Percentiles rank a stretch among this genome's conserved stretches.
These are phyloP conservation scores for Rhodotorula sp. DNA, from an alignment of 1,284 basidiomycete genomes.

Conservation along the genomic window DNA sequence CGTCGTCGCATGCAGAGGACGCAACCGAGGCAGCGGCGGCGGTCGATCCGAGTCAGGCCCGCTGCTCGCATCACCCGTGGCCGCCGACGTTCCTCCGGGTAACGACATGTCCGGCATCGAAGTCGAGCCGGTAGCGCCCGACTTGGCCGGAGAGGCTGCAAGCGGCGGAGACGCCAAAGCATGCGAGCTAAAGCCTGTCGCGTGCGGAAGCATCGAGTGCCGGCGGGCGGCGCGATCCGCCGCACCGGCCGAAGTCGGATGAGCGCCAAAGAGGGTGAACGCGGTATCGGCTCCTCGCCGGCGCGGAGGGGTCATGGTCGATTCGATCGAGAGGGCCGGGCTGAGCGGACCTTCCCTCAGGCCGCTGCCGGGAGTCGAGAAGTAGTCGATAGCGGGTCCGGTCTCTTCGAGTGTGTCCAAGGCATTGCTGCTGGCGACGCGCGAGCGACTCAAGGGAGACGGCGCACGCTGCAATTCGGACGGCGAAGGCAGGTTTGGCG, in stretches of 20 bases:
- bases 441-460: constrained; percentile 4
- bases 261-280: constrained; percentile 30
- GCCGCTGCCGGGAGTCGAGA: constrained; percentile 22
- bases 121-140: constrained; percentile 6
- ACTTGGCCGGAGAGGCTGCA: not conserved
- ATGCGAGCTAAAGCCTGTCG: constrained; percentile 18
- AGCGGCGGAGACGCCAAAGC: not conserved
- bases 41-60: not conserved
- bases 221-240: not conserved
- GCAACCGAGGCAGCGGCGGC: constrained; percentile 14
- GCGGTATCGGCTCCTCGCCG: constrained; percentile 7
- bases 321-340: constrained; percentile 2
- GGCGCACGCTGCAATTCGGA: constrained; percentile 9
- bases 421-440: constrained; percentile 15
- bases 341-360: constrained; percentile 16
- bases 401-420: constrained; percentile 38
- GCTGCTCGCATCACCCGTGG: not conserved
- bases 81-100: not conserved
- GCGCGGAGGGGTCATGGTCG: constrained; percentile 21
- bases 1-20: constrained; percentile 9
- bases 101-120: constrained; percentile 31
- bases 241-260: not conserved
- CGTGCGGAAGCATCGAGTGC: constrained; percentile 31
- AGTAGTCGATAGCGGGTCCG: constrained; percentile 35
- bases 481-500: constrained; percentile 9